Evolutionary conservation across 148 eudicot genomes (phyloP).

Genomic region (Amaranthus cruentus): DNA sequence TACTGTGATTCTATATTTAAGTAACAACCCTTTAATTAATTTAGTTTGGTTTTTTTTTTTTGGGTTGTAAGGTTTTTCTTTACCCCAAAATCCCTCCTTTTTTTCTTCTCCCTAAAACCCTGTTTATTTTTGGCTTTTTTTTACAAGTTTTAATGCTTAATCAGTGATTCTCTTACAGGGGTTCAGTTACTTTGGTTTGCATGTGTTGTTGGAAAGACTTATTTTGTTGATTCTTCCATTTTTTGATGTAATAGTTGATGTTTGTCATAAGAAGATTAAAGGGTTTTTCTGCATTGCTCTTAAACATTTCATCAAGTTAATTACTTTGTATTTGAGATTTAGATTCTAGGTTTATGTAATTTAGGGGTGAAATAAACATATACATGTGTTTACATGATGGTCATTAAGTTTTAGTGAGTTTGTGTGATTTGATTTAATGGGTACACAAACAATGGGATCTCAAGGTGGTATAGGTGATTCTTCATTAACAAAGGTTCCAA

Average conservation of each 20-base stretch:
- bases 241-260: conserved; percentile 13
- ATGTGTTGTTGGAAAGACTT: conserved; percentile 23
- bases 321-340: conserved; percentile 20
- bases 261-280: conserved; percentile 11
- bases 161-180: conserved; percentile 30
- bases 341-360: background rate
- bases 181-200: conserved; percentile 17
- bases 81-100: background rate
- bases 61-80: conserved; percentile 5
- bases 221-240: conserved; percentile 19
- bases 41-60: background rate
- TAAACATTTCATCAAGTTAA: background rate
- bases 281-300: conserved; percentile 24
- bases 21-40: conserved; percentile 3
- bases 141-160: conserved; percentile 19
- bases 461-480: conserved; percentile 47
- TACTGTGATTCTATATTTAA: conserved; percentile 15
- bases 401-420: no score
- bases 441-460: conserved; percentile 81
- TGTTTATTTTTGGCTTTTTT: background rate
- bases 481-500: conserved; percentile 37
- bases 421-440: conserved; percentile 41
- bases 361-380: background rate
- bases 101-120: conserved; percentile 11
- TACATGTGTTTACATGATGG: conserved; percentile 15